Conservation (phyloP, 306 rosid species). For the Canavalia ensiformis region DNA sequence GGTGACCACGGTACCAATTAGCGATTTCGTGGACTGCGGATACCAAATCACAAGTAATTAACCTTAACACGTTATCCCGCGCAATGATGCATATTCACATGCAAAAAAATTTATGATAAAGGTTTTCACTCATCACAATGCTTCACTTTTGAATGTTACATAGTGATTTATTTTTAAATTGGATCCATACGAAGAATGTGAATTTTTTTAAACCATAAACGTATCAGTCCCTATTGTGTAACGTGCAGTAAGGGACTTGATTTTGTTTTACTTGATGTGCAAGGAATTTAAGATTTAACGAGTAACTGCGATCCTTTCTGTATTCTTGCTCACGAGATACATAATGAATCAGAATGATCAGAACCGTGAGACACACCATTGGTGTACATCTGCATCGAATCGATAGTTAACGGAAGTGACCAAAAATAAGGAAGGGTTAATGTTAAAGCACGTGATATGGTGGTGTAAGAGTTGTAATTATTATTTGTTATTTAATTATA, state of each 20-base stretch:
- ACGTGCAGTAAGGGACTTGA: constrained; percentile 11
- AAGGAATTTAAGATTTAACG: not conserved
- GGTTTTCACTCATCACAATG: not conserved
- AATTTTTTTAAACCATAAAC: not conserved
- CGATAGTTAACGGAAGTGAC: not conserved
- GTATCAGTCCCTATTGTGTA: not conserved
- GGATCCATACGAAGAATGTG: not conserved
- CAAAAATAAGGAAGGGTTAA: not conserved
- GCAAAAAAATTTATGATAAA: not conserved
- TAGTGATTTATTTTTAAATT: not conserved
- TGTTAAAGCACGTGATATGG: constrained; percentile 34
- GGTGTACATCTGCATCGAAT: not conserved
- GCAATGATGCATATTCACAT: no score
- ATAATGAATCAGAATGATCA: constrained; percentile 24
- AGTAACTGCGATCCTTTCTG: not conserved
- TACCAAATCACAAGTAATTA: not conserved
- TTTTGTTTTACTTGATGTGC: not conserved
- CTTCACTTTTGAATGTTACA: not conserved
- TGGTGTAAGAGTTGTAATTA: constrained; percentile 1
- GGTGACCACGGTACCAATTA: not conserved
- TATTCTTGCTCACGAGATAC: constrained; percentile 13
- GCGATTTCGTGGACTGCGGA: not conserved
- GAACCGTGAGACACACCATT: not conserved
- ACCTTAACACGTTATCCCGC: no score
- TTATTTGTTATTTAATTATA: constrained; percentile 1